Conservation (phyloP, 768 basidiomycete genomes). For the Suillus variegatus region DNA sequence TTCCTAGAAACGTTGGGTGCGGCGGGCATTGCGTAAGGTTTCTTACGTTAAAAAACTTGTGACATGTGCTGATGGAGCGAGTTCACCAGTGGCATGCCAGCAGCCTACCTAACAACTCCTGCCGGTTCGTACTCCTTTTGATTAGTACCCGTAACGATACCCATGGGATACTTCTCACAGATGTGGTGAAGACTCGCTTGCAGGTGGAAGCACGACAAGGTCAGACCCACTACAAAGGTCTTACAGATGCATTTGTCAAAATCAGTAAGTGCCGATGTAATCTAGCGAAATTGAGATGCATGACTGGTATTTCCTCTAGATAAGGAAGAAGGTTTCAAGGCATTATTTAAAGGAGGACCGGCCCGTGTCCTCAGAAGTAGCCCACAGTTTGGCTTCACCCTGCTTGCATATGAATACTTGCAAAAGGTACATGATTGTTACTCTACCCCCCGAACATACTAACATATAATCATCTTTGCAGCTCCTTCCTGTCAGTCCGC, state of each 20-base stretch:
- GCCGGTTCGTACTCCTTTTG: slow-evolving; percentile 54
- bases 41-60: slow-evolving; percentile 18
- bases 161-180: slow-evolving; percentile 38
- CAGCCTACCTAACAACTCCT: slow-evolving; percentile 90
- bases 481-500: slow-evolving; percentile 33
- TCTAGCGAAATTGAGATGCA: slow-evolving; percentile 1
- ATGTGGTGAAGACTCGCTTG: slow-evolving; percentile 96
- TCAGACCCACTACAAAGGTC: slow-evolving; percentile 88
- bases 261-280: slow-evolving; percentile 62
- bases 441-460: background rate
- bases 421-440: slow-evolving; percentile 50
- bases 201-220: slow-evolving; percentile 93
- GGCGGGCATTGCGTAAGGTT: slow-evolving; percentile 78
- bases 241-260: slow-evolving; percentile 85
- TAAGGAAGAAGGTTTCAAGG: slow-evolving; percentile 85
- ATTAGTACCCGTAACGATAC: slow-evolving; percentile 18
- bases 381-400: slow-evolving; percentile 92
- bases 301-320: slow-evolving; percentile 45
- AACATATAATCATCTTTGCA: slow-evolving; percentile 15
- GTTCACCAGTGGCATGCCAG: slow-evolving; percentile 87
- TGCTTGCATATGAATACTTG: slow-evolving; percentile 77
- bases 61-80: slow-evolving; percentile 28
- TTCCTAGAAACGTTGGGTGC: slow-evolving; percentile 87
- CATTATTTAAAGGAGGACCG: slow-evolving; percentile 90
- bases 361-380: slow-evolving; percentile 88